phyloP scores from a whole-genome alignment of 2,329 filamentous ascomycete genomes.

The Ophiostoma sp. region DNA sequence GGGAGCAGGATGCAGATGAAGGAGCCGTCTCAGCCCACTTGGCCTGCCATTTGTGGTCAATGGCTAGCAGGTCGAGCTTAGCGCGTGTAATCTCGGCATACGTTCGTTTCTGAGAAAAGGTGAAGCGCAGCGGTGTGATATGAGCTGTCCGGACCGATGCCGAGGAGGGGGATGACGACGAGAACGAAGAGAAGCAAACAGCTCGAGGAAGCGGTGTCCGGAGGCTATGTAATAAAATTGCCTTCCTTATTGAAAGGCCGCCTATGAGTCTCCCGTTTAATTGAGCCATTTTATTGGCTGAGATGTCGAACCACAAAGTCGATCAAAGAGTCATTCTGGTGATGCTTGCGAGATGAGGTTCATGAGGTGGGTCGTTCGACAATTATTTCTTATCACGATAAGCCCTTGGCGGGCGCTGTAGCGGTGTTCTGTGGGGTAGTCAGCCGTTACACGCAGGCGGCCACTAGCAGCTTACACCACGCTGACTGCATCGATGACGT shows the following conservation, averaged over 20 bases:
- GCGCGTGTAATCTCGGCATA: conserved; percentile 31
- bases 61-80: conserved; percentile 42
- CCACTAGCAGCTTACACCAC: not conserved
- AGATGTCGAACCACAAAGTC: not conserved
- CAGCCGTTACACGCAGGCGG: not conserved
- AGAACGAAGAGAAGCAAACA: not conserved
- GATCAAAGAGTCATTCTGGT: not conserved
- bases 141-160: not conserved
- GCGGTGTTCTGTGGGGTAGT: not conserved
- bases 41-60: conserved; percentile 50
- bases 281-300: not conserved
- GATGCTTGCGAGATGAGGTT: conserved; percentile 8
- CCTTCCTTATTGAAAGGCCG: conserved; percentile 25
- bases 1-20: not conserved
- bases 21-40: conserved; percentile 37
- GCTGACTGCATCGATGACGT: conserved; percentile 5
- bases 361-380: not conserved
- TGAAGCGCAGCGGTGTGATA: not conserved
- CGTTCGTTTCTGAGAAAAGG: conserved; percentile 25
- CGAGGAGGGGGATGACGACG: not conserved
- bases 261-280: conserved; percentile 29
- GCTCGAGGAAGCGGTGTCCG: not conserved
- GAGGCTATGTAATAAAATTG: not conserved
- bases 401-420: not conserved
- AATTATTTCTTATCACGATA: conserved; percentile 12